Base-by-base conservation (phyloP, 768 basidiomycete genomes). In the Rickenella mellea region DNA sequence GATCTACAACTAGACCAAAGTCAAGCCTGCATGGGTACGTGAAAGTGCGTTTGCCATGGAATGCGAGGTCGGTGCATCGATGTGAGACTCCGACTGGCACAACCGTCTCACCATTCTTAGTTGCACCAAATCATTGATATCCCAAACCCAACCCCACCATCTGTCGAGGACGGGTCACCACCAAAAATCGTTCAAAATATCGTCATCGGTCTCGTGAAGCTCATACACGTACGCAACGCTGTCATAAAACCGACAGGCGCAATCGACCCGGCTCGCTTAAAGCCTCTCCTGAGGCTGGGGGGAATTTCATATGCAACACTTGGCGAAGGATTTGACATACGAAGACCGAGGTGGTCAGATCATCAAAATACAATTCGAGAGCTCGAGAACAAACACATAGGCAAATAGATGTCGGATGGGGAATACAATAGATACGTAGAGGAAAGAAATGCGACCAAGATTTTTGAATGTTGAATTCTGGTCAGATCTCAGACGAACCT, bases 41-140 rank as follows among this genome's bases (percentile, higher is more conserved):
- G 68, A 70, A 33, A 70, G 69, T 47, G 69, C 68, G 3, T 69
- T 71, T 52, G 66, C 64, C 49, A 65, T 70, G 66, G 69, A 70
- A 48, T 70, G 68, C 50, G 66, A 67, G 41, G 63, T 64, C 36
- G 20, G 50, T 41, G 15, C 20, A 4, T 15, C 21, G 15, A 25
- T 6, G 8, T 30, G 15, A 33, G 15, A 24, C 10, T 40, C 43
- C 26, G 43, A 11, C 39, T 44, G 1, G 52, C 40, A 12, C 21
- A 14, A 8, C 24, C 15, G 19, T 43, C 40, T 28, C 19, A 12
- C 3, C 21, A 10, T 24, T 10, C 10, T 40, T 39, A 62, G 62
- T 59, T 69, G 15, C 59, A 53, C 45, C 55, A 69, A 35, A 46
- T 52, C 0, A 44, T 58, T 20, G 60, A 65, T 20, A 61, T 69